Percentiles rank a stretch among this genome's conserved stretches.
Conservation (phyloP, 2,329 filamentous ascomycete genomes). For the Aspergillus sp. region DNA sequence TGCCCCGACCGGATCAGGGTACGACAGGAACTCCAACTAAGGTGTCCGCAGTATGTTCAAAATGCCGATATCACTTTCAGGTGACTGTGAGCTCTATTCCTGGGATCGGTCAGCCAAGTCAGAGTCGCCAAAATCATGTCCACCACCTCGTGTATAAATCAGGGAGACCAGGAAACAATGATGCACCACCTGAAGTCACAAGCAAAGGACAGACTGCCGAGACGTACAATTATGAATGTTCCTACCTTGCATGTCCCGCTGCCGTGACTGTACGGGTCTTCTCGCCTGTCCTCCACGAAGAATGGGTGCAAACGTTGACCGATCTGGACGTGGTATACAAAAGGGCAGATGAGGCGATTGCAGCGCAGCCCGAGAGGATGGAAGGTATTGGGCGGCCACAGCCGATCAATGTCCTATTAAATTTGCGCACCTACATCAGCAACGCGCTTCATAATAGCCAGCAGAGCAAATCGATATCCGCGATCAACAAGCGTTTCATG, state of each 20-base stretch:
- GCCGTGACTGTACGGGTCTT: conserved; percentile 52
- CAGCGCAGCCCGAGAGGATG: conserved; percentile 51
- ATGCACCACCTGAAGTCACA: conserved; percentile 20
- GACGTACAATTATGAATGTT: conserved; percentile 57
- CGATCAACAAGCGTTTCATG: conserved; percentile 62
- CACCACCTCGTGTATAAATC: conserved; percentile 58
- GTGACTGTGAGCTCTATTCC: conserved; percentile 53
- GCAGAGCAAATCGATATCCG: conserved; percentile 54
- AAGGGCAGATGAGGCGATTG: conserved; percentile 53
- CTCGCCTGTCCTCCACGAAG: conserved; percentile 50
- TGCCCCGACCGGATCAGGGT: conserved; percentile 41
- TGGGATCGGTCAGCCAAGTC: conserved; percentile 43
- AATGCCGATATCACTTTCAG: conserved; percentile 62
- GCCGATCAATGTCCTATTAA: conserved; percentile 54
- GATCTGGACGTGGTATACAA: conserved; percentile 51
- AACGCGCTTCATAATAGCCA: conserved; percentile 55
- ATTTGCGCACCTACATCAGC: conserved; percentile 58
- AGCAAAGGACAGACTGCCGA: conserved; percentile 38
- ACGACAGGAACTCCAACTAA: conserved; percentile 50
- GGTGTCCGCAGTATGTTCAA: conserved; percentile 59
- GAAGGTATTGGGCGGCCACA: conserved; percentile 51
- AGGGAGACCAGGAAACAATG: conserved; percentile 28
- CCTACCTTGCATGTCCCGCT: conserved; percentile 55
- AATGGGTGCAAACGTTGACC: conserved; percentile 52
- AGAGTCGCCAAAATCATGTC: conserved; percentile 51